These are phyloP conservation scores for Bipolaris victoriae DNA, from an alignment of 2,329 filamentous ascomycete genomes.

Conservation along the genomic window DNA sequence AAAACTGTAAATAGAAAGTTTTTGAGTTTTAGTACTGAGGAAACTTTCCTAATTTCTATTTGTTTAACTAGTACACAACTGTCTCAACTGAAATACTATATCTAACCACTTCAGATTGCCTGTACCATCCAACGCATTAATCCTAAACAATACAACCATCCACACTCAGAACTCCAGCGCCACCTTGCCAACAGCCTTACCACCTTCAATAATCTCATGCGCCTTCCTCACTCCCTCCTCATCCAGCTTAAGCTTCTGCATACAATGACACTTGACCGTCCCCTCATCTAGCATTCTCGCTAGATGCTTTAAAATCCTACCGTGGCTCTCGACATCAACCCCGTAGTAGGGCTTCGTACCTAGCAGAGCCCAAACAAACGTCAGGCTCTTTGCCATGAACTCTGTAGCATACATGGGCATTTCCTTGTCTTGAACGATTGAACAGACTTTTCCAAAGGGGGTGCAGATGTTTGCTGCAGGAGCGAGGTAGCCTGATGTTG, in stretches of 20 bases:
- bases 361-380: constrained; percentile 7
- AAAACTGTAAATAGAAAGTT: too few relatives aligned
- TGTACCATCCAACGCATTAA: too few relatives aligned
- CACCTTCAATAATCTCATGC: constrained; percentile 8
- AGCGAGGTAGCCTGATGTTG: constrained; percentile 6
- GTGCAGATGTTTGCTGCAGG: constrained; percentile 11
- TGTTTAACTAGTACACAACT: too few relatives aligned
- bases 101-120: too few relatives aligned
- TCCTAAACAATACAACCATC: not conserved
- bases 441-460: constrained; percentile 7
- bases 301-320: constrained; percentile 3
- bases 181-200: constrained; percentile 8
- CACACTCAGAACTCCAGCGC: constrained; percentile 5
- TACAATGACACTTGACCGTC: constrained; percentile 7
- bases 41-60: too few relatives aligned
- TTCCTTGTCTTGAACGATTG: constrained; percentile 12
- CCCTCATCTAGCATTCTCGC: constrained; percentile 6
- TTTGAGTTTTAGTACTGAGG: too few relatives aligned
- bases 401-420: constrained; percentile 16
- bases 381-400: constrained; percentile 15
- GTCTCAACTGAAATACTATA: too few relatives aligned
- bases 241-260: constrained; percentile 8
- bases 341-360: constrained; percentile 14
- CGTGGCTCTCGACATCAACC: constrained; percentile 6
- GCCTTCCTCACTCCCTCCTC: constrained; percentile 10